phyloP scores from a whole-genome alignment of 371 early-diverging fungal species.

The Mucor velutinosus region DNA sequence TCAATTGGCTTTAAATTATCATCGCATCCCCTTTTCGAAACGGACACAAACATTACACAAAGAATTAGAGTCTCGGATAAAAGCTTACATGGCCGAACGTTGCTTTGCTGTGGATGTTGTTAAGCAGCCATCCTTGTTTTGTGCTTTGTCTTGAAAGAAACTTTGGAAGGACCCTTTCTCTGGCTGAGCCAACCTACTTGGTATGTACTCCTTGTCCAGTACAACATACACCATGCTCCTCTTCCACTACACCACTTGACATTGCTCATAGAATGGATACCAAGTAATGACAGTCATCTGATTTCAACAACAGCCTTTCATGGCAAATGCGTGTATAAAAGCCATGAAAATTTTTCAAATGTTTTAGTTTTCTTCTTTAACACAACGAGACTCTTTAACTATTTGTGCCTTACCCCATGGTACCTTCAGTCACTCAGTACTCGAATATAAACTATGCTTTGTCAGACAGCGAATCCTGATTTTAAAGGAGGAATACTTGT shows the following conservation, averaged over 20 bases:
- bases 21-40: background rate
- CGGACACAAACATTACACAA: background rate
- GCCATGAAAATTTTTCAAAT: background rate
- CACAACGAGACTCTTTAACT: constrained; percentile 27
- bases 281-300: background rate
- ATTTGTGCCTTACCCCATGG: constrained; percentile 16
- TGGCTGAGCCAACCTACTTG: too few species aligned
- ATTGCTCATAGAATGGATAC: background rate
- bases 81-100: background rate
- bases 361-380: constrained; percentile 10
- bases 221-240: background rate
- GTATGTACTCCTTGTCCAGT: too few species aligned
- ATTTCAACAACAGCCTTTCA: background rate
- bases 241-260: background rate
- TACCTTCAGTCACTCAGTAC: constrained; percentile 26
- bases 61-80: background rate
- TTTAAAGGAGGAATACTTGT: background rate
- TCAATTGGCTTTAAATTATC: background rate
- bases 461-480: constrained; percentile 22
- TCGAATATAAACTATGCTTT: constrained; percentile 16
- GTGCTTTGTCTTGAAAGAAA: background rate
- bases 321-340: background rate
- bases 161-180: background rate
- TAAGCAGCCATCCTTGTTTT: background rate
- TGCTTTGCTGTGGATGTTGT: background rate